These are phyloP conservation scores for Didymellaceae sp. DNA, from an alignment of 2,329 filamentous ascomycete genomes.

Conservation along the genomic window DNA sequence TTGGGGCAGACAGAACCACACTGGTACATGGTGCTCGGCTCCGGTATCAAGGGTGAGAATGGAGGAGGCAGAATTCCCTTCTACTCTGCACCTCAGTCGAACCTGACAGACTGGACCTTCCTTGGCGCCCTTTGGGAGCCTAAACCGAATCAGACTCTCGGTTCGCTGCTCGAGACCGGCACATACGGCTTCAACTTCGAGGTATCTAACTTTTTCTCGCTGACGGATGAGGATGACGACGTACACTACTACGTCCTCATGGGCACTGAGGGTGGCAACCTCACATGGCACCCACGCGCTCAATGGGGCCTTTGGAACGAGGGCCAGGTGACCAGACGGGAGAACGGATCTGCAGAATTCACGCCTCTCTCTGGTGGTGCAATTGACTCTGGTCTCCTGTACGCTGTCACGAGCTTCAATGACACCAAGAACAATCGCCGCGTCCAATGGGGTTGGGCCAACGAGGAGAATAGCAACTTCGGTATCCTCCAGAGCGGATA, in stretches of 20 bases:
- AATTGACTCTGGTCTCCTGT: slow-evolving; percentile 54
- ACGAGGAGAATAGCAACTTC: slow-evolving; percentile 54
- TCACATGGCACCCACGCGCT: slow-evolving; percentile 48
- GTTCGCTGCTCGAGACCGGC: slow-evolving; percentile 52
- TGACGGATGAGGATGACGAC: slow-evolving; percentile 52
- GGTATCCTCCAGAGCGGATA: slow-evolving; percentile 52
- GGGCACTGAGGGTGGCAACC: slow-evolving; percentile 54
- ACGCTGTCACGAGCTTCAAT: slow-evolving; percentile 56
- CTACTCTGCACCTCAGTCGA: slow-evolving; percentile 53
- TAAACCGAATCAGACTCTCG: slow-evolving; percentile 50
- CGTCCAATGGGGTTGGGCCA: slow-evolving; percentile 56
- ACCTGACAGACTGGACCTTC: slow-evolving; percentile 57
- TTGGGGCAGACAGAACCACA: slow-evolving; percentile 52
- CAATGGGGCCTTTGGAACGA: slow-evolving; percentile 58
- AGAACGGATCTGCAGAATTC: slow-evolving; percentile 55
- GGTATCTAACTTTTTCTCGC: slow-evolving; percentile 56
- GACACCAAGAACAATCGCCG: slow-evolving; percentile 58
- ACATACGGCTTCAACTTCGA: slow-evolving; percentile 57
- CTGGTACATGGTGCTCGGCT: slow-evolving; percentile 56
- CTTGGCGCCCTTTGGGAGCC: slow-evolving; percentile 56
- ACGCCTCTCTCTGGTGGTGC: slow-evolving; percentile 53
- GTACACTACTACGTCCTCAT: slow-evolving; percentile 55
- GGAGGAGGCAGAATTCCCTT: slow-evolving; percentile 56
- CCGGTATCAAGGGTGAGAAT: slow-evolving; percentile 55
- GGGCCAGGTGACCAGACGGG: slow-evolving; percentile 50